These are phyloP conservation scores for Dalbergia cultrata DNA, from an alignment of 306 rosid genomes.

Conservation along the genomic window DNA sequence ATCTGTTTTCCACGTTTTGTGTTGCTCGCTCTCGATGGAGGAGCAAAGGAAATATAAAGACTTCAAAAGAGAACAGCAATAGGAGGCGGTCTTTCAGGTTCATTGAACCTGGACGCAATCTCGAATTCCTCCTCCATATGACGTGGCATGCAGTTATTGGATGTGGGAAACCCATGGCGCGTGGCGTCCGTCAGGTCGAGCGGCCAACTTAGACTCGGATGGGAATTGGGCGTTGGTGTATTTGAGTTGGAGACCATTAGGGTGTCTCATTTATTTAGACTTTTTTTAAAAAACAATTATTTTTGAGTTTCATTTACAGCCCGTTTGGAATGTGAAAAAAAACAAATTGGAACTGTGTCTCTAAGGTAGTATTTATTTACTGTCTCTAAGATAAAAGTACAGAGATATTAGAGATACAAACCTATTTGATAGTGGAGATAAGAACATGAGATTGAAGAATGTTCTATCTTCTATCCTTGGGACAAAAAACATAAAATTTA, in stretches of 20 bases:
- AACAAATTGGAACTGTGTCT: too few species aligned
- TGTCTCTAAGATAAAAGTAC: too few species aligned
- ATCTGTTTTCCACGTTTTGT: not conserved
- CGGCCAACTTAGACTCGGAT: slow-evolving; percentile 41
- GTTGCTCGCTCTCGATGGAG: not conserved
- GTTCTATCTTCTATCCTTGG: too few species aligned
- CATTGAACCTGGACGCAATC: slow-evolving; percentile 73
- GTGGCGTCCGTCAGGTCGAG: slow-evolving; percentile 48
- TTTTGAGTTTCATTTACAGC: too few species aligned
- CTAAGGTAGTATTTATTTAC: too few species aligned
- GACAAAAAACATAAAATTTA: too few species aligned
- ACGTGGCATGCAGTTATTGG: slow-evolving; percentile 46
- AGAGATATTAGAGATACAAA: too few species aligned
- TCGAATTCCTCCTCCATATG: not conserved
- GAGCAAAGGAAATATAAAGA: slow-evolving; percentile 44
- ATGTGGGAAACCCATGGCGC: slow-evolving; percentile 44
- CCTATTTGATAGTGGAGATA: too few species aligned
- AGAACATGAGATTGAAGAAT: too few species aligned
- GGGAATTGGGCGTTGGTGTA: not conserved
- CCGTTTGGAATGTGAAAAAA: too few species aligned
- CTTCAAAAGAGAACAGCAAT: not conserved
- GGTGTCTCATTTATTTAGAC: not conserved
- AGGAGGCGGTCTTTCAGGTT: slow-evolving; percentile 40
- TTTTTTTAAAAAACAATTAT: too few species aligned
- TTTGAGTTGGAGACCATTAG: not conserved